These are phyloP conservation scores for Cordyceps tenuipes DNA, from an alignment of 2,329 filamentous ascomycete species.

Conservation along the genomic window DNA sequence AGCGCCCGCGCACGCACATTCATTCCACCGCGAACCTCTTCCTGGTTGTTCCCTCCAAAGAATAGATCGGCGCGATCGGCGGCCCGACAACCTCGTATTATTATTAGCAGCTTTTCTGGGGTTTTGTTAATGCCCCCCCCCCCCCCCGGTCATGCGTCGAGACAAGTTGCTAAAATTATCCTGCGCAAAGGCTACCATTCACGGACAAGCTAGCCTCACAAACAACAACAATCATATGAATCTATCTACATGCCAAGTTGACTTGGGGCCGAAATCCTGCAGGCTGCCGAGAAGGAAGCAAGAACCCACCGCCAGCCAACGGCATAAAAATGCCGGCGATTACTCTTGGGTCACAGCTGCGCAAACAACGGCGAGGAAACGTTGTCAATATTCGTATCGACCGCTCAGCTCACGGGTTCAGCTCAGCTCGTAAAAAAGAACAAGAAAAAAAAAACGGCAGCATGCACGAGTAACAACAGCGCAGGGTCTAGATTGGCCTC, in stretches of 20 bases:
- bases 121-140: neutral
- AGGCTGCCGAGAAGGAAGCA: neutral
- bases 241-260: neutral
- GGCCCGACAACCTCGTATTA: slow-evolving; percentile 8
- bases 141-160: neutral
- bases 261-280: neutral
- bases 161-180: neutral
- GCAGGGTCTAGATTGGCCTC: neutral
- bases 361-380: neutral
- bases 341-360: neutral
- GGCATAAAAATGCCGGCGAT: neutral
- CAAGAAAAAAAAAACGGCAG: neutral
- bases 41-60: neutral
- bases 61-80: slow-evolving; percentile 10
- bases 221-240: too few species aligned
- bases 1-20: neutral
- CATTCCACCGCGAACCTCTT: neutral
- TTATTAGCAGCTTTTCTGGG: neutral
- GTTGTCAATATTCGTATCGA: neutral
- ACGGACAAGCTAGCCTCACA: neutral
- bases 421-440: neutral
- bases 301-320: neutral
- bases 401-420: neutral
- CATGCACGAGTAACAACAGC: too few species aligned
- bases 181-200: neutral